Evolutionary conservation across 2,329 filamentous ascomycete species (phyloP).

Genomic region (Didymellaceae sp.): DNA sequence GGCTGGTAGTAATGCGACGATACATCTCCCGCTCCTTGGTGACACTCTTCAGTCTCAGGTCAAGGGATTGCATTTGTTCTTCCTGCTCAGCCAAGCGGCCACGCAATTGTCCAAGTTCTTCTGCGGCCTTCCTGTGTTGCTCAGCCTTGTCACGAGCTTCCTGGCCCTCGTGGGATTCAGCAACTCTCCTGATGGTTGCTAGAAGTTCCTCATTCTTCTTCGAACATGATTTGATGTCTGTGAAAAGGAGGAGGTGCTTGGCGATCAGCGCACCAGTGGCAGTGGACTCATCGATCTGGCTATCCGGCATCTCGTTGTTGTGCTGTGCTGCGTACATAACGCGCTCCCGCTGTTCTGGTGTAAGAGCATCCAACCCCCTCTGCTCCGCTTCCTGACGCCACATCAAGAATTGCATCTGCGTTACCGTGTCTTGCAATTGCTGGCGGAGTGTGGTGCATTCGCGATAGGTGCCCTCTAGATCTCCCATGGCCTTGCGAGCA

Average conservation of each 20-base stretch:
- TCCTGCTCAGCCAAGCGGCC: constrained; percentile 78
- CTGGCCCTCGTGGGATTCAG: constrained; percentile 88
- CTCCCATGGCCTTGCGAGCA: constrained; percentile 77
- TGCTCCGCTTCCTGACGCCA: constrained; percentile 85
- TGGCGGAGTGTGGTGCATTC: constrained; percentile 82
- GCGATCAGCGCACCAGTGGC: constrained; percentile 90
- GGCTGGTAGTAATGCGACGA: constrained; percentile 87
- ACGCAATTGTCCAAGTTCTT: constrained; percentile 75
- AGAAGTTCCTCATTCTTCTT: constrained; percentile 86
- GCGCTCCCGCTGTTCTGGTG: constrained; percentile 73
- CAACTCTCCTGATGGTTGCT: constrained; percentile 81
- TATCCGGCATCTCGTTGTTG: constrained; percentile 74
- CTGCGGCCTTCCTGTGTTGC: constrained; percentile 62
- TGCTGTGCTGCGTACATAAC: constrained; percentile 72
- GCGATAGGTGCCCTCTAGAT: constrained; percentile 65
- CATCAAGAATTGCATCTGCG: constrained; percentile 87
- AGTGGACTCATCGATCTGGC: constrained; percentile 69
- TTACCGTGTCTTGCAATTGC: constrained; percentile 86
- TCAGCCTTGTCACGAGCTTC: constrained; percentile 72
- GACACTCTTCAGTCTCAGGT: constrained; percentile 87
- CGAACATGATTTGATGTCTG: constrained; percentile 82
- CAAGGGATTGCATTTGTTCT: constrained; percentile 83
- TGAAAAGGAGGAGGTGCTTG: constrained; percentile 87
- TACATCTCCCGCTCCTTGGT: constrained; percentile 98
- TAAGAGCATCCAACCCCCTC: constrained; percentile 75